Evolutionary conservation across 1,284 basidiomycete genomes (phyloP), one percentile per base, ranked within the genome.

Genomic region (Golubevia sp.): DNA sequence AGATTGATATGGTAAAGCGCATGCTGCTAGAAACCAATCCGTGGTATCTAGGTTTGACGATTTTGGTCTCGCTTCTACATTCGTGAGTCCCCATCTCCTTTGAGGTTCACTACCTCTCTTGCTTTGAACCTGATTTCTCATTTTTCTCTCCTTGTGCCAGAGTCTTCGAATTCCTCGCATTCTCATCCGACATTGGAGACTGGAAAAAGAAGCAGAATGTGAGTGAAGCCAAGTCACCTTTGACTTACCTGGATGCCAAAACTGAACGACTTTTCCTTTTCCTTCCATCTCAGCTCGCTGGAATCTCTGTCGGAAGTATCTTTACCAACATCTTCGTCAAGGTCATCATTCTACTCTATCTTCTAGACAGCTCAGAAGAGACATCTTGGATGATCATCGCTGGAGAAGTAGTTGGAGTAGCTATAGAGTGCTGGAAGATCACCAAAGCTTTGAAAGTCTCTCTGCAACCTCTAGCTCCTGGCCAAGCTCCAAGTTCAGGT

Each of bases 1-100:
- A 78, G 61, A 67, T 78, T 50, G 76, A 78, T 61, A 75, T 78
- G 70, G 53, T 78, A 62, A 78, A 78, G 62, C 62, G 64, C 2
- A 78, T 73, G 64, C 61, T 78, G 20, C 61, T 75, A 38, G 68
- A 75, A 53, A 78, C 74, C 34, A 71, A 66, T 30, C 74, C 76
- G 5, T 75, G 73, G 73, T 78, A 73, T 57, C 52, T 78, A 23
- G 73, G 63, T 2, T 49, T 78, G 20, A 78, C 74, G 21, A 56
- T 77, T n/a, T 44, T 66, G 6, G 73, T 78, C 8, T 66, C 64
- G n/a, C 55, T 78, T 27, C 49, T 77, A 34, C 76, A 78, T 13
- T 52, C 50, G 25, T 52, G 30, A 34, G 30, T 34, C 11, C 4
- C 30, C 30, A 34, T 34, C 11, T 3, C 5, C 30, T 34, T 11